A percentile compares a stretch with the other conserved stretches of the same genome.
Evolutionary conservation across 768 basidiomycete species (phyloP).

Genomic region (Cubamyces sp.): DNA sequence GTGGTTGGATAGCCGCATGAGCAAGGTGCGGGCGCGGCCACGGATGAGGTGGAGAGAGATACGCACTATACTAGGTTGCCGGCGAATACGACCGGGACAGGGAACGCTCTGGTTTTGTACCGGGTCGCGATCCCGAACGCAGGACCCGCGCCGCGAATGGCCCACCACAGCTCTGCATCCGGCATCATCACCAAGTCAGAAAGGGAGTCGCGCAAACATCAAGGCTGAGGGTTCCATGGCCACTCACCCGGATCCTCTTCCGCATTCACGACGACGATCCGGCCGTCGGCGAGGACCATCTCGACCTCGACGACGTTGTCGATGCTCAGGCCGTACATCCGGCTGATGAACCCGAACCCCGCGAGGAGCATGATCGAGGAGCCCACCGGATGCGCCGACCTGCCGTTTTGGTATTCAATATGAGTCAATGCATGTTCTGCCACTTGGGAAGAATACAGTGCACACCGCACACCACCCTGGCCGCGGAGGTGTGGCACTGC

Average conservation of each 20-base stretch:
- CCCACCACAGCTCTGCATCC: slow-evolving; percentile 82
- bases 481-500: no score
- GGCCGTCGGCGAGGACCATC: slow-evolving; percentile 88
- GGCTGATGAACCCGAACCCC: slow-evolving; percentile 87
- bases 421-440: background rate
- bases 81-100: slow-evolving; percentile 88
- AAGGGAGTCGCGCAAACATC: background rate
- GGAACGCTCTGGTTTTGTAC: slow-evolving; percentile 89
- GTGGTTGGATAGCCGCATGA: slow-evolving; percentile 14
- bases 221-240: slow-evolving; percentile 8
- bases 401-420: slow-evolving; percentile 31
- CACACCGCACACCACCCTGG: no score
- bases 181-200: background rate
- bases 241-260: slow-evolving; percentile 66
- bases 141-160: slow-evolving; percentile 80
- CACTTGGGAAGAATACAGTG: no score
- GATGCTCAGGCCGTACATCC: slow-evolving; percentile 83
- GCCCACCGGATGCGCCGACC: slow-evolving; percentile 79
- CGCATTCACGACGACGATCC: slow-evolving; percentile 79
- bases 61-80: slow-evolving; percentile 91
- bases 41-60: background rate
- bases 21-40: background rate
- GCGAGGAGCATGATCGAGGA: slow-evolving; percentile 83
- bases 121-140: slow-evolving; percentile 84
- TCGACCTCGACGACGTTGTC: slow-evolving; percentile 93